Evolutionary conservation across 257 asterid genomes (phyloP).

Genomic region (Agastache rugosa): DNA sequence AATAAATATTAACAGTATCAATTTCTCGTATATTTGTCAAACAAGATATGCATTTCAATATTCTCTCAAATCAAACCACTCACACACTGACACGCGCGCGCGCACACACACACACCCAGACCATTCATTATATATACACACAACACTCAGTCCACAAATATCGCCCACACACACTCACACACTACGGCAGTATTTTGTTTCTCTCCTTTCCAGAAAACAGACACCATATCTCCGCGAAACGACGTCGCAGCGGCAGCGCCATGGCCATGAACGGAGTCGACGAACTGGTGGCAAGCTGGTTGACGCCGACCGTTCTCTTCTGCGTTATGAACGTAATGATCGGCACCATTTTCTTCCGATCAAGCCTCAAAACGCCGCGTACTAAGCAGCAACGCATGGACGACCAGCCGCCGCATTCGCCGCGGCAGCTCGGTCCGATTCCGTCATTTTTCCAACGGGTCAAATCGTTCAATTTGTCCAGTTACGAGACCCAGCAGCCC

Average conservation of each 20-base stretch:
- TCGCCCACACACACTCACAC: neutral
- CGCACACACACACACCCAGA: neutral
- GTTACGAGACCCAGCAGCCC: constrained; percentile 26
- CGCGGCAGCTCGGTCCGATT: constrained; percentile 22
- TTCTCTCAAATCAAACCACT: neutral
- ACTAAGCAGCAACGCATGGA: neutral
- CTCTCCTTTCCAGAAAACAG: neutral
- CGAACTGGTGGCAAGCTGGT: constrained; percentile 46
- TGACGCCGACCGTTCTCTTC: constrained; percentile 65
- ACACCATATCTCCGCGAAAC: neutral
- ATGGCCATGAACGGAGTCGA: constrained; percentile 30
- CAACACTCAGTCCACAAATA: neutral
- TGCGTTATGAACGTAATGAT: constrained; percentile 64
- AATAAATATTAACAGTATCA: no score
- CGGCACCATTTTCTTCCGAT: constrained; percentile 52
- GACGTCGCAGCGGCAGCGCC: constrained; percentile 30
- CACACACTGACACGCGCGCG: neutral
- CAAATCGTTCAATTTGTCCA: constrained; percentile 44
- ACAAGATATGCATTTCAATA: no score
- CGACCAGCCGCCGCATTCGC: neutral
- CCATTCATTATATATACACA: neutral
- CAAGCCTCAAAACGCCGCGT: constrained; percentile 36
- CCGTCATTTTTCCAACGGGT: constrained; percentile 42
- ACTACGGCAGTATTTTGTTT: no score
- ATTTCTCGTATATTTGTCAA: no score